phyloP scores from a whole-genome alignment of 2,329 filamentous ascomycete species.

The Epichloe typhina region DNA sequence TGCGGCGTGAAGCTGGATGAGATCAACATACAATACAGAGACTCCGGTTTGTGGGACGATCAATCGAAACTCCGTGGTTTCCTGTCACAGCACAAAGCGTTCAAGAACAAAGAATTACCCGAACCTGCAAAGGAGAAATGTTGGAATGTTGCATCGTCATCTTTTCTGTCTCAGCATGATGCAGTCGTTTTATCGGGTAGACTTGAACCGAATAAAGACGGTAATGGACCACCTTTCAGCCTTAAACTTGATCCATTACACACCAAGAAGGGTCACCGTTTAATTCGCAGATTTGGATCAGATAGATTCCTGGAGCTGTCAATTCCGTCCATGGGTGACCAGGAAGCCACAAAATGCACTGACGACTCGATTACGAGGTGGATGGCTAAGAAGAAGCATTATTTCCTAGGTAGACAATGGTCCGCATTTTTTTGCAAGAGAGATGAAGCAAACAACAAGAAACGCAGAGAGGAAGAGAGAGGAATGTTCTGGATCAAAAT shows the following conservation, averaged over 20 bases:
- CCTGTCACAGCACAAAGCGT: slow-evolving; percentile 25
- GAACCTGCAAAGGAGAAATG: slow-evolving; percentile 28
- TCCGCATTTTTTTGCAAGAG: slow-evolving; percentile 31
- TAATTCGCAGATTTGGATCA: slow-evolving; percentile 41
- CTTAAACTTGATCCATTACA: slow-evolving; percentile 35
- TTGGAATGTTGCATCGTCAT: slow-evolving; percentile 31
- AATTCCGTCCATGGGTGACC: slow-evolving; percentile 29
- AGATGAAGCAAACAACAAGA: slow-evolving; percentile 21
- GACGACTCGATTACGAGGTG: slow-evolving; percentile 19
- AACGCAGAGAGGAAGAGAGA: neutral
- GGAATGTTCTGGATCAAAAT: slow-evolving; percentile 13
- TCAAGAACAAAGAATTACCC: slow-evolving; percentile 34
- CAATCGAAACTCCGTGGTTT: slow-evolving; percentile 29
- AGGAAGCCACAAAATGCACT: slow-evolving; percentile 17
- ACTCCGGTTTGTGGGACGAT: slow-evolving; percentile 24
- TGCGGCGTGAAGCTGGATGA: slow-evolving; percentile 28
- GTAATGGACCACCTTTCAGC: slow-evolving; percentile 27
- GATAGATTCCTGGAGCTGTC: slow-evolving; percentile 46
- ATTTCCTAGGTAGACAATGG: slow-evolving; percentile 34
- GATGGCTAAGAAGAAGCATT: slow-evolving; percentile 21
- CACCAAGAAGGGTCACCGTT: slow-evolving; percentile 35
- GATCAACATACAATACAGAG: slow-evolving; percentile 21
- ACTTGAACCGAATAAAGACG: slow-evolving; percentile 23
- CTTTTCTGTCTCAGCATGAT: slow-evolving; percentile 21
- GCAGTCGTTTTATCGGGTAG: slow-evolving; percentile 30